Conservation (phyloP, 2,329 filamentous ascomycete genomes). For the Ceratocystis papillata region DNA sequence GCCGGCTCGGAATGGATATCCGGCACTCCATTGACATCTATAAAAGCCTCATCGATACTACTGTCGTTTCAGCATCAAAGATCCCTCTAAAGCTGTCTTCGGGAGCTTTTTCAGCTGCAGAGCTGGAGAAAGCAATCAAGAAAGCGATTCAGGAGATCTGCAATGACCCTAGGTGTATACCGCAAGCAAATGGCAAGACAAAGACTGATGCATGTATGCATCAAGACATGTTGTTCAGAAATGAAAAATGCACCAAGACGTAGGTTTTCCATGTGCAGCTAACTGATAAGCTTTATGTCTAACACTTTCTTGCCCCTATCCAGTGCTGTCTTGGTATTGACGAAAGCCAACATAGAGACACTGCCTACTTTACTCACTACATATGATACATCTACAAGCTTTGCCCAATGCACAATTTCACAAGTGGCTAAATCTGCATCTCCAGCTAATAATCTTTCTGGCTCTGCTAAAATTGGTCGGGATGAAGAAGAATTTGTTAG, state of each 20-base stretch:
- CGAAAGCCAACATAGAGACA: constrained; percentile 19
- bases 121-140: background rate
- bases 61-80: background rate
- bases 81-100: background rate
- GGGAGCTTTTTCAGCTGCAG: background rate
- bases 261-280: background rate
- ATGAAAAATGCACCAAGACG: background rate
- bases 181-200: background rate
- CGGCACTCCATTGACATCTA: background rate
- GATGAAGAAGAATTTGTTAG: too few relatives aligned
- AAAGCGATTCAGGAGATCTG: background rate
- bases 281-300: background rate
- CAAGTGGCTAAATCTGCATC: too few relatives aligned
- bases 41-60: background rate
- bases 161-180: background rate
- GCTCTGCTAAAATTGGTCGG: too few relatives aligned
- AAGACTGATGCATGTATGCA: background rate
- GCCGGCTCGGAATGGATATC: background rate
- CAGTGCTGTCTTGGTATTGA: background rate
- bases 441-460: too few relatives aligned
- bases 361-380: constrained; percentile 28
- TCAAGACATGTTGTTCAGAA: background rate
- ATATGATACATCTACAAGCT: constrained; percentile 26
- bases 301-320: background rate
- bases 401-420: constrained; percentile 25